Base-by-base conservation (phyloP, 2,329 filamentous ascomycete genomes). In the Claviceps sp. region DNA sequence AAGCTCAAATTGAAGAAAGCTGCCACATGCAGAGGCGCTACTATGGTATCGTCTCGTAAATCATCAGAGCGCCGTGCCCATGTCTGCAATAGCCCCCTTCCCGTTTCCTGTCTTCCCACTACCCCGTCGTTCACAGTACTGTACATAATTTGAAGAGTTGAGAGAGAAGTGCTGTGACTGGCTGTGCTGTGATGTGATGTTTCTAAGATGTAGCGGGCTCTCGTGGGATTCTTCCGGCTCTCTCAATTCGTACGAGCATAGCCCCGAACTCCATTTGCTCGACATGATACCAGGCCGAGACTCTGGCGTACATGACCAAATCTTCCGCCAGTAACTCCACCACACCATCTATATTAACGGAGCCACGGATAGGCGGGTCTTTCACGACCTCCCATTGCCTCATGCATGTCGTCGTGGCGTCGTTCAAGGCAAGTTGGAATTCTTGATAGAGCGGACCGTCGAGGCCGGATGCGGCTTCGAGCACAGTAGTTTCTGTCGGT, bases 261-360 rank as follows among this genome's bases (percentile, higher is more conserved):
- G 60, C 60, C 55, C 66, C 69, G 50, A 70, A 78, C 46, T 65
- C 67, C 55, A 70, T 69, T 42, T 70, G 72, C 61, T 78, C 75
- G 1, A 79, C 78, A 59, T 82, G 72, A 63, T 77, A 83, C 63
- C 73, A 78, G 2, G 70, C 74, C 11, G 64, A 54, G 2, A 78
- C 76, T 54, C 80, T 74, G 13, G 81, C 65, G 2, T 72, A 70
- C 51, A 81, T 60, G 48, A 68, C 67, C 1, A 71, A 71, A 22
- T 64, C 70, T 2, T 72, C 61, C 2, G 75, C 70, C 42, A 73
- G 67, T 2, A 82, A 53, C 55, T 81, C 75, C 2, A 83, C 71
- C 11, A 80, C 61, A 0, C 80, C 80, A 16, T 73, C 73, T 1
- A 82, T 69, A 1, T 67, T 61, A 47, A 82, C 67, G 50, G 72